Base-by-base conservation (phyloP, 441 rosid genomes). In the Daphne laureola region DNA sequence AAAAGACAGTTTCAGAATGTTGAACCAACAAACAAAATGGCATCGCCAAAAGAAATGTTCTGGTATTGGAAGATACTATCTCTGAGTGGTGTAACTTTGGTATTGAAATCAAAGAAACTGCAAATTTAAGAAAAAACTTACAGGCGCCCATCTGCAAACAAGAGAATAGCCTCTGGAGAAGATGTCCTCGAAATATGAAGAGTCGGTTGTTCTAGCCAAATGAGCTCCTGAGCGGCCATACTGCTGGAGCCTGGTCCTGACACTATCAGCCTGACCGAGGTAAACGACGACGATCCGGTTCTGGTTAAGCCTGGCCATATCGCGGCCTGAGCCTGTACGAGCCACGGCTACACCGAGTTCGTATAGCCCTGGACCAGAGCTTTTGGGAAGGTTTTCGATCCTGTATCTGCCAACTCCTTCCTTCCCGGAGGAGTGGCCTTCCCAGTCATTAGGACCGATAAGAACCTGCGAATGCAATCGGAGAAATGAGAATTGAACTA, bases 131-230 rank as follows among this genome's bases (percentile, higher is more conserved):
- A 26, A 18, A 36, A 52, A 17, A 72, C 80, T 68, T 67, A 91
- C 98, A 64, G 84, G 69, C 64, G 81, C 86, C 96, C 96, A 84
- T 78, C 98, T 73, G 57, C 62, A 91, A 18, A 71, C 74, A 54
- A 88, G 45, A 36, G 83, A 52, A 62, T 57, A 67, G 36, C 80
- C 78, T 74, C 73, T 79, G 0, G 63, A 31, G 69, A 86, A 86
- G 4, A 73, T 53, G 46, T 76, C 90, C 50, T 79, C 75, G 46
- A 91, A 88, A 51, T 58, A 70, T n/a, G 53, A 59, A 51, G 62
- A 53, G 56, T 17, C 45, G 17, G 57, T 55, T 36, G 57, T 55
- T 36, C 53, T 71, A 41, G 80, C 73, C 75, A 90, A 62, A 70
- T 80, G 95, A 63, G 89, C 64, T 25, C 86, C 81, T 13, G 80